Evolutionary conservation across 2,329 filamentous ascomycete genomes (phyloP), one percentile per base, ranked within the genome.

Genomic region (Talaromyces sp.): DNA sequence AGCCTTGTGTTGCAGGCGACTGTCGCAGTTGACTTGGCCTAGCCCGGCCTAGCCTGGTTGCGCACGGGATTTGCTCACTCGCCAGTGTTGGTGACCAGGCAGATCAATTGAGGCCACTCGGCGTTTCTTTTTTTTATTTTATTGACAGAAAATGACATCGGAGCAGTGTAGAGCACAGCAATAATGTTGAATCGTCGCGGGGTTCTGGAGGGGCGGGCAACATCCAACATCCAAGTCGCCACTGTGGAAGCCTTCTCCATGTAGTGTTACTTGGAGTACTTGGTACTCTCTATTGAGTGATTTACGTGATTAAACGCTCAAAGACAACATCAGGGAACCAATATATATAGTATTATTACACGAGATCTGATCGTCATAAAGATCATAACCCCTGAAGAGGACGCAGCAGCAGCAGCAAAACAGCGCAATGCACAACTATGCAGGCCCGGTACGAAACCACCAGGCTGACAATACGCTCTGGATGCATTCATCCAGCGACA

Each of bases 261-360:
- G 4, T 7, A 6, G 8, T 30, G 28, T 30, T 30, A 30, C 28
- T 30, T 30, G 28, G 7, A 30, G 28, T 30, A 8, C 28, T 30
- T 30, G 8, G 4, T 30, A 30, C 28, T 7, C 28, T 33, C 32
- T 33, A 33, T 33, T 30, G 0, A 22, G 22, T 22, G 22, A 22
- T 22, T 22, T 22, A 30, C 32, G 10, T 33, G 32, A 33, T 33
- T 33, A 33, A 3, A 33, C 3, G 32, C 32, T 22, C 22, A 22
- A 17, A 39, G 36, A 39, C 36, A 39, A 7, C 7, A 15, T 10
- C 5, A 27, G 6, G 9, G 44, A 22, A 27, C 19, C 11, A 51
- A 30, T 53, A 53, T 53, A 53, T 53, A 53, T 53, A 53, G 44
- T 53, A 53, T 53, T 53, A 53, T 53, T 53, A 53, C 49, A 53